Percentiles rank a stretch among this genome's conserved stretches.
Evolutionary conservation across 345 rosid species (phyloP).

Genomic region (Toxicodendron radicans): DNA sequence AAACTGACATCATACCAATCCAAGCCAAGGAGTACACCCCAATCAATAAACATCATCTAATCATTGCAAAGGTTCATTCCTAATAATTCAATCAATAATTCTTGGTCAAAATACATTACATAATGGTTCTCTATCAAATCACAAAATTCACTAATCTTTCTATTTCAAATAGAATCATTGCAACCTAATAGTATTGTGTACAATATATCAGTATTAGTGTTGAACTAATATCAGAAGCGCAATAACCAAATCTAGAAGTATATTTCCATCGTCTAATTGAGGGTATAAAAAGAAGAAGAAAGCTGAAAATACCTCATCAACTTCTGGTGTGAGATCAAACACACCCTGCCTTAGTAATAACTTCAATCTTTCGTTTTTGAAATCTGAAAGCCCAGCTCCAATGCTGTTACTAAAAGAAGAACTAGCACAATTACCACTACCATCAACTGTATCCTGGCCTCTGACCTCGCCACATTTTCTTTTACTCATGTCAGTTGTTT

Average conservation of each 20-base stretch:
- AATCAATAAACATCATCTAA: slow-evolving; percentile 1
- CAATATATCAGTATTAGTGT: not conserved
- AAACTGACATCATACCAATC: not conserved
- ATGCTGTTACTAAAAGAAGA: slow-evolving; percentile 28
- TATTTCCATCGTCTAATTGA: not conserved
- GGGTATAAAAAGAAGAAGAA: not conserved
- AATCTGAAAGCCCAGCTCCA: slow-evolving; percentile 44
- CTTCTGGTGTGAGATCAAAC: slow-evolving; percentile 40
- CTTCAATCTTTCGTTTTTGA: slow-evolving; percentile 43
- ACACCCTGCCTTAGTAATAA: slow-evolving; percentile 46
- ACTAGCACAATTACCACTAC: slow-evolving; percentile 8
- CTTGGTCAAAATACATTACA: not conserved
- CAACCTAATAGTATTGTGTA: not conserved
- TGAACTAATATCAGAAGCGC: not conserved
- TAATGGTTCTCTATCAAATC: not conserved
- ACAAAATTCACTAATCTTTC: not conserved
- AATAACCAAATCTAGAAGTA: not conserved
- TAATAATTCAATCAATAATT: not conserved
- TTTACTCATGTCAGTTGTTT: slow-evolving; percentile 18
- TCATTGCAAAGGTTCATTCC: slow-evolving; percentile 1
- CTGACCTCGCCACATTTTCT: slow-evolving; percentile 9
- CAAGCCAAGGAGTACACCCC: not conserved
- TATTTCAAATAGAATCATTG: not conserved
- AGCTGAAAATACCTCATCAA: slow-evolving; percentile 48
- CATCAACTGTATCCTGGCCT: slow-evolving; percentile 9